Percentiles rank a stretch among this genome's conserved stretches.
These are phyloP conservation scores for Pisolithus albus DNA, from an alignment of 768 basidiomycete species.

Conservation along the genomic window DNA sequence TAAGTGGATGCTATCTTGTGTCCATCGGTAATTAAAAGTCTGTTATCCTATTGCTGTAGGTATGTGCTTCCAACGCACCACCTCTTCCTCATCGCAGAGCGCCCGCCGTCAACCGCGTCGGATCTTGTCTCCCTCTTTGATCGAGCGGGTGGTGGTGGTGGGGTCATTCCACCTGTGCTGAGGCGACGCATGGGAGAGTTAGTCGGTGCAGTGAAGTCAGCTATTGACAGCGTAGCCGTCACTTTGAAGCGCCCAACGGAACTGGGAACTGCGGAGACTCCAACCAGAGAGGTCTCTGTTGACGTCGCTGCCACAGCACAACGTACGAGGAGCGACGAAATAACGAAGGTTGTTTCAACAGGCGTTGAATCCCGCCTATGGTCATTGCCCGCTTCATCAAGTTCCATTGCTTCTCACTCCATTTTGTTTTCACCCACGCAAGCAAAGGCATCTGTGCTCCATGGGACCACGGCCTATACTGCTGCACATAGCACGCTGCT, in stretches of 20 bases:
- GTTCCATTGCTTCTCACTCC: not conserved
- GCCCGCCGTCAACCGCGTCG: conserved; percentile 58
- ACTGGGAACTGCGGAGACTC: not conserved
- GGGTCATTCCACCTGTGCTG: conserved; percentile 54
- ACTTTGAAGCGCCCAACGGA: not conserved
- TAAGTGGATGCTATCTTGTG: conserved; percentile 29
- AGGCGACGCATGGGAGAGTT: conserved; percentile 58
- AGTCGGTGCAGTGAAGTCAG: conserved; percentile 50
- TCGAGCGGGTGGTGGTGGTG: conserved; percentile 9
- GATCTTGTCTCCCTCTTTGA: conserved; percentile 54
- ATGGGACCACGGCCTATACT: not conserved
- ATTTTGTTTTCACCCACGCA: not conserved
- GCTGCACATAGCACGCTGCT: not conserved
- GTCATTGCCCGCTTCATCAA: not conserved
- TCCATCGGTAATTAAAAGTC: not conserved
- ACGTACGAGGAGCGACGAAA: not conserved
- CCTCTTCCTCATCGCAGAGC: conserved; percentile 68
- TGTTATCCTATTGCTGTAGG: conserved; percentile 28
- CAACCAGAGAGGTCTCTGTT: not conserved
- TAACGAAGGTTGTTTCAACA: not conserved
- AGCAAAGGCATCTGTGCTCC: not conserved
- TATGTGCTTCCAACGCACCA: conserved; percentile 73
- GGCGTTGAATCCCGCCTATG: not conserved
- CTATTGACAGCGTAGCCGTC: conserved; percentile 25
- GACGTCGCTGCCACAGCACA: not conserved